Conservation (phyloP, 2,329 filamentous ascomycete species). For the Pseudophaeomoniella oleicola region DNA sequence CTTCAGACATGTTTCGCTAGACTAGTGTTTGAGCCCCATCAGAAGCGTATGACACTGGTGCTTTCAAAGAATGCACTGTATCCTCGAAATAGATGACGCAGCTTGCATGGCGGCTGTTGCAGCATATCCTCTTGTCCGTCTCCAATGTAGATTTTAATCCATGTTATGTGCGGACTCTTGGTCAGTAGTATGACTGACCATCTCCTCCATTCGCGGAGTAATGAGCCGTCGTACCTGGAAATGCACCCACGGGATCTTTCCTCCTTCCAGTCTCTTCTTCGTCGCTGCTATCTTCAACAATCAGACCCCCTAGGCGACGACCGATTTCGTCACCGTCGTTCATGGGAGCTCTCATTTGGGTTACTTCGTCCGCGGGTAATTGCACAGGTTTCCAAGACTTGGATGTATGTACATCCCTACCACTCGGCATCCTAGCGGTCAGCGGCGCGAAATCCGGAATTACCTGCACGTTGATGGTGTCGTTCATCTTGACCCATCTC, state of each 20-base stretch:
- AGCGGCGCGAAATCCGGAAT: constrained; percentile 60
- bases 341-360: constrained; percentile 41
- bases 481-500: constrained; percentile 89
- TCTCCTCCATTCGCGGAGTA: not conserved
- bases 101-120: no score
- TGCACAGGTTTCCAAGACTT: constrained; percentile 52
- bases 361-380: constrained; percentile 50
- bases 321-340: constrained; percentile 27
- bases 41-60: no score
- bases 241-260: constrained; percentile 16
- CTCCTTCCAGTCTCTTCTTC: constrained; percentile 12
- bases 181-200: not conserved
- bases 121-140: no score
- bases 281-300: constrained; percentile 31
- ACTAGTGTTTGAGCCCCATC: no score
- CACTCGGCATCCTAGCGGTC: constrained; percentile 68
- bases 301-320: constrained; percentile 19
- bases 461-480: constrained; percentile 73
- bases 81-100: no score
- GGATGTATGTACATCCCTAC: constrained; percentile 67
- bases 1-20: no score
- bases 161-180: no score
- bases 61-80: no score
- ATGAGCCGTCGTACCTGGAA: constrained; percentile 13
- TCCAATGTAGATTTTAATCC: no score